Base-by-base conservation (phyloP, 371 early-diverging fungal species). In the Blakeslea trispora region DNA sequence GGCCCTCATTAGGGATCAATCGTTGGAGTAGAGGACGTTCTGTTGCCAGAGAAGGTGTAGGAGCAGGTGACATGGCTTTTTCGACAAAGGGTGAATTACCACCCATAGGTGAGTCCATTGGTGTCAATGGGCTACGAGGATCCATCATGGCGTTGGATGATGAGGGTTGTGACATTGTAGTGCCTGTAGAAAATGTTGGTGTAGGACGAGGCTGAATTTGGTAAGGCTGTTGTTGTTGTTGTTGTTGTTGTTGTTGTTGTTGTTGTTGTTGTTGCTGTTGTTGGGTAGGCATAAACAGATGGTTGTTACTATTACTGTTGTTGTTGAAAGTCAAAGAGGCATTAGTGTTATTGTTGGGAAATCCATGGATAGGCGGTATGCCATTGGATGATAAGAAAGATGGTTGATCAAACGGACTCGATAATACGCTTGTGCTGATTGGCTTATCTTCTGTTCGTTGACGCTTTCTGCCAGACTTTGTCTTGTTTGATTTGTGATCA, bases 401-500 rank as follows among this genome's bases (percentile, higher is more conserved):
- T 35, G 17, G 53, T 23, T 32, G 42, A 15, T 5, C 34, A 22
- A 15, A 9, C 11, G 32, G 55, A n/a, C 5, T 35, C 28, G 37
- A 37, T 7, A 37, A 11, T 7, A 21, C n/a, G 43, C 19, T 21
- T 14, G 43, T 17, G 40, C n/a, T 50, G n/a, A 50, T 39, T 50
- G 35, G 40, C 34, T 54, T 34, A 18, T 31, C 3, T 79, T 28
- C 76, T 8, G 69, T 64, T 31, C 77, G 78, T 14, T 65, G 60
- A 15, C 79, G 66, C 37, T 82, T 81, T 44, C 75, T 65, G 17
- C 81, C 80, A 18, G 78, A 63, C 56, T 79, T 81, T 35, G 74
- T 63, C 67, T 92, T 92, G 54, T 84, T 87, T 6, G 92, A 88
- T 66, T 96, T 96, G 77, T 96, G 97, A 65, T 96, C 97, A 61